Percentiles rank a stretch among this genome's conserved stretches.
These are phyloP conservation scores for Pseudocercospora fuligena DNA, from an alignment of 2,329 filamentous ascomycete species.

Conservation along the genomic window DNA sequence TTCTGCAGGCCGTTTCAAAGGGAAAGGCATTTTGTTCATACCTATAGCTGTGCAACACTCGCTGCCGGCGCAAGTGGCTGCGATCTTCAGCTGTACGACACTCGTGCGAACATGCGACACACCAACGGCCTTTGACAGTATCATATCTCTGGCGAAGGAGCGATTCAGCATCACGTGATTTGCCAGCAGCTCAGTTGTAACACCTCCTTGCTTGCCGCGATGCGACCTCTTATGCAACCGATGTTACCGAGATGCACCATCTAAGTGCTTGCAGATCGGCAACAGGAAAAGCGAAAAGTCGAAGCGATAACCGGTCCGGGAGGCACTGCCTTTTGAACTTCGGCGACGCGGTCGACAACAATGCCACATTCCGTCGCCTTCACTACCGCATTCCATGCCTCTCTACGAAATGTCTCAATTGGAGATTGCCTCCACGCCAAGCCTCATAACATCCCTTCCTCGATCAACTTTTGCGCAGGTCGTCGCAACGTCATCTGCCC, in stretches of 20 bases:
- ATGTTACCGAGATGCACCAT: constrained; percentile 26
- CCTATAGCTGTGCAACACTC: not conserved
- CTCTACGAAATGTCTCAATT: constrained; percentile 30
- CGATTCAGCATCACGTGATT: not conserved
- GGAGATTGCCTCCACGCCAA: constrained; percentile 38
- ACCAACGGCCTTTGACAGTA: not conserved
- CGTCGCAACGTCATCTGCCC: constrained; percentile 30
- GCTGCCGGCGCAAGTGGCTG: not conserved
- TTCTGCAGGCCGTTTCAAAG: not conserved
- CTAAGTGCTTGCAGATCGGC: constrained; percentile 25
- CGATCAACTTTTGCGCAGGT: constrained; percentile 27
- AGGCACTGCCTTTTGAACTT: constrained; percentile 16
- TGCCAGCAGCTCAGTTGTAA: not conserved
- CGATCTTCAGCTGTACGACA: constrained; percentile 1
- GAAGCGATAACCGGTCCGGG: constrained; percentile 20
- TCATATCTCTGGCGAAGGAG: not conserved
- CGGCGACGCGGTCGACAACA: constrained; percentile 27
- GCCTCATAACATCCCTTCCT: constrained; percentile 34
- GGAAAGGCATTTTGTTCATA: not conserved
- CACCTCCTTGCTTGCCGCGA: constrained; percentile 30
- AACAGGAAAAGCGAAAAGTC: constrained; percentile 13
- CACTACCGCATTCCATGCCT: constrained; percentile 34
- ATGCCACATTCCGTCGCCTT: constrained; percentile 37
- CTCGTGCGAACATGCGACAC: constrained; percentile 5
- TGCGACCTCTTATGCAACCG: constrained; percentile 32